Evolutionary conservation across 179 eudicot species (phyloP).

Genomic region (Beta corolliflora): DNA sequence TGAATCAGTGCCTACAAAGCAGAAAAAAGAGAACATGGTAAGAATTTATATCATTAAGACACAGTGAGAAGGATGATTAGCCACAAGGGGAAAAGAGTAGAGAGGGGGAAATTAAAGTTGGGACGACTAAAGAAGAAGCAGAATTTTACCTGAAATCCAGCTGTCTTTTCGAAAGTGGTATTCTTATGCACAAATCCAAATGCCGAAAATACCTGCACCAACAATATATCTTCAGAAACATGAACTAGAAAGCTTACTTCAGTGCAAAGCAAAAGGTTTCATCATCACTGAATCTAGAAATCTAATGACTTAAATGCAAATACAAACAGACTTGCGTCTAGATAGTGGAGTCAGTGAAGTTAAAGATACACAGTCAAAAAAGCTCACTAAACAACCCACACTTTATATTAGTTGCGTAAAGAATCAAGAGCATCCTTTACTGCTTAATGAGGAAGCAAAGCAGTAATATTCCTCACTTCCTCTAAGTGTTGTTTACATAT

Average conservation of each 20-base stretch:
- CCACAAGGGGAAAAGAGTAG: neutral
- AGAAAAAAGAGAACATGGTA: constrained; percentile 4
- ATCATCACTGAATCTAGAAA: too few relatives aligned
- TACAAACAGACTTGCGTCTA: too few relatives aligned
- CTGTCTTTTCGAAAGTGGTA: constrained; percentile 98
- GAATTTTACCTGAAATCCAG: constrained; percentile 84
- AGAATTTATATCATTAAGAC: constrained; percentile 6
- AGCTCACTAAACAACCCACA: too few relatives aligned
- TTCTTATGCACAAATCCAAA: constrained; percentile 98
- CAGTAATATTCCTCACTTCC: neutral
- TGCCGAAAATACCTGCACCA: constrained; percentile 97
- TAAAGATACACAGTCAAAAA: too few relatives aligned
- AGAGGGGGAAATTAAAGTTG: neutral
- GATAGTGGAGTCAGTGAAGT: too few relatives aligned
- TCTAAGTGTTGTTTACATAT: neutral
- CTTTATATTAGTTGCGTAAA: neutral
- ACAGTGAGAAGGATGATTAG: neutral
- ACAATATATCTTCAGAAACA: too few relatives aligned
- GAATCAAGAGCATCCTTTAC: neutral
- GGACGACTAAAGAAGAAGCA: neutral
- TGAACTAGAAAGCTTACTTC: too few relatives aligned
- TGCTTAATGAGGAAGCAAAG: neutral
- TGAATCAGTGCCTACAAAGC: constrained; percentile 74
- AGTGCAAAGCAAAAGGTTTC: too few relatives aligned
- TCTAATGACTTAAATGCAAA: too few relatives aligned